Base-by-base conservation (phyloP, 73 alveolate genomes). In the Breviolum minutum region DNA sequence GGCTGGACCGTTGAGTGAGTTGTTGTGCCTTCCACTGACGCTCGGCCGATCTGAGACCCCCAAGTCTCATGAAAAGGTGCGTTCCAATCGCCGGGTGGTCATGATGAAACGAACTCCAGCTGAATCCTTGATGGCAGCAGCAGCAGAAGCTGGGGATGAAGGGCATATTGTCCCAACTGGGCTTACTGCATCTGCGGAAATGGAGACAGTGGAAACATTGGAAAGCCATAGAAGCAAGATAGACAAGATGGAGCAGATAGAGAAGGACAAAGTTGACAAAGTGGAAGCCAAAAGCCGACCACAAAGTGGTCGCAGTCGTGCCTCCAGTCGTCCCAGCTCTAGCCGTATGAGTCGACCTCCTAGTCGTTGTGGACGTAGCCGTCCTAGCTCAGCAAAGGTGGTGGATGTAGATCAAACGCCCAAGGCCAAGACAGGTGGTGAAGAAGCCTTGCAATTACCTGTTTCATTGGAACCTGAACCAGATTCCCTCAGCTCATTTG, bases 21-120 rank as follows among this genome's bases (percentile, higher is more conserved):
- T 86, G 94, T 30, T 86, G 63, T 86, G 94, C 94, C 79, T 86
- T 20, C 94, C 94, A 6, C 70, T 86, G 62, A 86, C 94, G 48
- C 80, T 85, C 63, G 94, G 94, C 63, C 94, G 94, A 11, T 54
- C 63, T 16, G 94, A 63, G 48, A 63, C 94, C 2, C 92, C 92
- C 12, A 83, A 22, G 77, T 1, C 62, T 61, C 92, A 54, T n/a
- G 92, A 83, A 74, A 83, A 83, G 76, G 60, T 14, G 7, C 71
- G 76, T 60, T 61, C 92, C 92, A 54, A 61, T 22, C 92, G 92
- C 76, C 60, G 92, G 13, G 92, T 83, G 76, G 77, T 68, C 77
- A 26, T 83, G 76, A 83, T 83, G 92, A 54, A 83, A 74, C 92
- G 92, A 54, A 83, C 62, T 10, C 92, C 92, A 19, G 92, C 92